Evolutionary conservation across 352 stramenopile species (phyloP).

Genomic region (Globisporangium acanthophoron): DNA sequence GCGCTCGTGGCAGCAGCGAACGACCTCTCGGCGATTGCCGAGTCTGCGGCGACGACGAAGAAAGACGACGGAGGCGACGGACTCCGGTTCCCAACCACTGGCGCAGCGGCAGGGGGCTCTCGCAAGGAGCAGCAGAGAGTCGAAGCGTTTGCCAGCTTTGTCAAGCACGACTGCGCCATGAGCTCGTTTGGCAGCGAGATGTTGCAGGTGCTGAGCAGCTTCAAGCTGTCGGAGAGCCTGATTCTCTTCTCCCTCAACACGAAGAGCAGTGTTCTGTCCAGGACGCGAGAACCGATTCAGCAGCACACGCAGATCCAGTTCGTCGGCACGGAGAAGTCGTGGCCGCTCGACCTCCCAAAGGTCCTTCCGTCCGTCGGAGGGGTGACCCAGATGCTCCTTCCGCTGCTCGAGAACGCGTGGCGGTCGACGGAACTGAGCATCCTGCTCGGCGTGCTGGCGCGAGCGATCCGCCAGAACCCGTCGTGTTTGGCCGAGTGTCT

Average conservation of each 20-base stretch:
- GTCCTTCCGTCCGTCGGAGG: conserved; percentile 58
- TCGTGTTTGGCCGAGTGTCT: conserved; percentile 57
- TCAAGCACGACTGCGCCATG: conserved; percentile 57
- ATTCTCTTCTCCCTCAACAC: conserved; percentile 66
- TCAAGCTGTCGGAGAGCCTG: conserved; percentile 49
- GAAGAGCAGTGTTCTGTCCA: conserved; percentile 25
- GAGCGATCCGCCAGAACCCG: conserved; percentile 49
- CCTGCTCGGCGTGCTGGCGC: conserved; percentile 40
- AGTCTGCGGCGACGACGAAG: conserved; percentile 22
- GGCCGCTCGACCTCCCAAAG: conserved; percentile 48
- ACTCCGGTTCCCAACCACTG: conserved; percentile 18
- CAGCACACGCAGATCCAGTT: conserved; percentile 41
- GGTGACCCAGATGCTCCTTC: conserved; percentile 49
- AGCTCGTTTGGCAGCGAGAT: conserved; percentile 58
- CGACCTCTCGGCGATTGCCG: conserved; percentile 14
- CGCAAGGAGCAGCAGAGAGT: conserved; percentile 34
- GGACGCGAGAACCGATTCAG: conserved; percentile 9
- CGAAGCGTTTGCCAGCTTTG: conserved; percentile 42
- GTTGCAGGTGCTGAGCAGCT: conserved; percentile 44
- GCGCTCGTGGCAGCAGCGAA: conserved; percentile 8
- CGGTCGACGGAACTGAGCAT: conserved; percentile 36
- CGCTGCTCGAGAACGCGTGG: conserved; percentile 50
- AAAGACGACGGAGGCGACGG: conserved; percentile 39
- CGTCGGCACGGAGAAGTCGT: conserved; percentile 40
- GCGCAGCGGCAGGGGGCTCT: conserved; percentile 1